phyloP scores from a whole-genome alignment of 805 yeast genomes.

The Suhomyces faveliae region DNA sequence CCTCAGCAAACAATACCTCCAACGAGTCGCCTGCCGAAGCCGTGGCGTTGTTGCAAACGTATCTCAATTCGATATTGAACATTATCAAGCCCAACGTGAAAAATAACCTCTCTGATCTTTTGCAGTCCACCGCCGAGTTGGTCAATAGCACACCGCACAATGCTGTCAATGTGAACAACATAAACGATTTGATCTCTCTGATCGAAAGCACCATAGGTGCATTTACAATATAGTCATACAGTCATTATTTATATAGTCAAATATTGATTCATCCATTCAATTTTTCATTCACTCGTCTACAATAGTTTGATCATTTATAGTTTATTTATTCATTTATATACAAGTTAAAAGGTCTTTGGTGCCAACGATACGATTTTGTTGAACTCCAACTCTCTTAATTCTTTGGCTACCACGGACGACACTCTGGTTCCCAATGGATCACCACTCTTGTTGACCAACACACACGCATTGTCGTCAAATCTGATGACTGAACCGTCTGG shows the following conservation, averaged over 20 bases:
- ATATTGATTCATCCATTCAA: too few relatives aligned
- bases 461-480: conserved; percentile 97
- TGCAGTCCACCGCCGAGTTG: conserved; percentile 14
- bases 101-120: conserved; percentile 14
- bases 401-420: conserved; percentile 86
- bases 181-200: conserved; percentile 18
- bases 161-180: conserved; percentile 11
- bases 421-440: conserved; percentile 97
- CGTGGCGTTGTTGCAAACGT: conserved; percentile 14
- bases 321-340: conserved; percentile 1
- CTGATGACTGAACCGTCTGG: conserved; percentile 83
- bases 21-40: conserved; percentile 13
- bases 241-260: too few relatives aligned
- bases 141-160: conserved; percentile 13
- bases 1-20: conserved; percentile 10
- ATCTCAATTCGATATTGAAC: conserved; percentile 13
- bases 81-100: conserved; percentile 10
- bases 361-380: conserved; percentile 88
- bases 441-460: conserved; percentile 83
- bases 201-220: conserved; percentile 17
- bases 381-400: conserved; percentile 76
- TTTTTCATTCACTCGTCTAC: too few relatives aligned
- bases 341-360: conserved; percentile 51
- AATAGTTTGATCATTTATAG: not conserved
- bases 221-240: conserved; percentile 5